Conservation (phyloP, 352 stramenopile genomes). For the Phytophthora ohioensis region DNA sequence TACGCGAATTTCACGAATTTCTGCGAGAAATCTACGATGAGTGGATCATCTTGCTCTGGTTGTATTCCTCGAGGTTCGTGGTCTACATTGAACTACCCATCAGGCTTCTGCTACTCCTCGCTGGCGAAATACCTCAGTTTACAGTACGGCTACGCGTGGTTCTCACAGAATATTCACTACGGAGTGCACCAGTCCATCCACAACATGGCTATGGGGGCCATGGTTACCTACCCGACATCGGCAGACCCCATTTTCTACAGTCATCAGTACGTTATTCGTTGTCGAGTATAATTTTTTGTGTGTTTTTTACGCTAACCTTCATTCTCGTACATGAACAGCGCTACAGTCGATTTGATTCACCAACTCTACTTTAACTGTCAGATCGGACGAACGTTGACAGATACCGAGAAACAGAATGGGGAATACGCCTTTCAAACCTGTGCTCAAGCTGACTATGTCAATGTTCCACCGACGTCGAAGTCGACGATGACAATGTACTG, state of each 20-base stretch:
- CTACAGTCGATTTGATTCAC: conserved; percentile 68
- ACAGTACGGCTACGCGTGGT: conserved; percentile 55
- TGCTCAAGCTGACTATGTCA: conserved; percentile 31
- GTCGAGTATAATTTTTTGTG: background rate
- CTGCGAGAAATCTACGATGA: conserved; percentile 59
- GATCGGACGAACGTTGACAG: conserved; percentile 59
- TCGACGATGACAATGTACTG: conserved; percentile 66
- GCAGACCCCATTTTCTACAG: conserved; percentile 82
- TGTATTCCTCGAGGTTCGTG: conserved; percentile 70
- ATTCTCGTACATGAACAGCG: conserved; percentile 32
- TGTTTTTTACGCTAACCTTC: background rate
- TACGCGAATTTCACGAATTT: conserved; percentile 52
- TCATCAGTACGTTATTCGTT: conserved; percentile 64
- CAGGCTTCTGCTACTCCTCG: conserved; percentile 65
- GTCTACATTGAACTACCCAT: conserved; percentile 51
- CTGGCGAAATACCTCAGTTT: conserved; percentile 56
- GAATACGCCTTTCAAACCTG: conserved; percentile 62
- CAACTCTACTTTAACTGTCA: conserved; percentile 78
- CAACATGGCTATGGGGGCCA: conserved; percentile 53
- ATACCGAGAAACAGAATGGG: conserved; percentile 59
- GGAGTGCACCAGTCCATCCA: conserved; percentile 77
- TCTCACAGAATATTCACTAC: conserved; percentile 69
- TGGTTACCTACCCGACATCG: conserved; percentile 55
- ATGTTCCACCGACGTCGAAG: conserved; percentile 32
- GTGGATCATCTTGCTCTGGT: conserved; percentile 42